Percentiles rank a stretch among this genome's conserved stretches.
phyloP scores from a whole-genome alignment of 2,329 filamentous ascomycete genomes.

The Pleurostoma richardsiae region DNA sequence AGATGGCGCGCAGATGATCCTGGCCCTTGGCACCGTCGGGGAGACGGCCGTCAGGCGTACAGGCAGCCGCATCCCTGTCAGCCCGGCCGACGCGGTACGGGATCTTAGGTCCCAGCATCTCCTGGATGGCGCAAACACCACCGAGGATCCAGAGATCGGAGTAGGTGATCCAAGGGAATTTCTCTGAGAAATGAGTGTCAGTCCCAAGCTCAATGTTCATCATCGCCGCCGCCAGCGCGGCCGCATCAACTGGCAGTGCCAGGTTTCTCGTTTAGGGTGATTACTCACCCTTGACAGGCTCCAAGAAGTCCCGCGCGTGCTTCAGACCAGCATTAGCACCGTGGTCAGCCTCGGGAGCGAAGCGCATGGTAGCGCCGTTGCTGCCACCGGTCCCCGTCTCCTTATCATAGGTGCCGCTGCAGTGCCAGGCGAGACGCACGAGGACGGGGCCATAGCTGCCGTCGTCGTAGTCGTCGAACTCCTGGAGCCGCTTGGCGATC shows the following conservation, averaged over 20 bases:
- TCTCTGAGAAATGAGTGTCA: slow-evolving; percentile 35
- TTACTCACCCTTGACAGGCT: slow-evolving; percentile 74
- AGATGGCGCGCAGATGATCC: slow-evolving; percentile 84
- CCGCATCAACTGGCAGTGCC: too few relatives aligned
- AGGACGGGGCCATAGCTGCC: slow-evolving; percentile 93
- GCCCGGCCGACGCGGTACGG: slow-evolving; percentile 83
- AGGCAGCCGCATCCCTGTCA: slow-evolving; percentile 75
- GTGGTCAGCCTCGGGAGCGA: slow-evolving; percentile 81
- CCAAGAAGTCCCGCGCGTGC: slow-evolving; percentile 83
- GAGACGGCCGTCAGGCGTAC: slow-evolving; percentile 87
- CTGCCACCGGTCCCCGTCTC: slow-evolving; percentile 84
- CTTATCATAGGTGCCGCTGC: slow-evolving; percentile 87
- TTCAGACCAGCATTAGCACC: slow-evolving; percentile 91
- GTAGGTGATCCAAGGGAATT: slow-evolving; percentile 95
- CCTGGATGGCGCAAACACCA: slow-evolving; percentile 82
- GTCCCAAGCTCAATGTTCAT: neutral
- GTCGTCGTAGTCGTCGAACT: slow-evolving; percentile 94
- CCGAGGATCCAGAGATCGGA: slow-evolving; percentile 94
- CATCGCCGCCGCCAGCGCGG: too few relatives aligned
- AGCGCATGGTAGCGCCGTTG: slow-evolving; percentile 97
- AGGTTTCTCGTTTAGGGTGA: too few relatives aligned
- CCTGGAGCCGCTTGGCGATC: slow-evolving; percentile 72
- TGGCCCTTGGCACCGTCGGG: slow-evolving; percentile 68
- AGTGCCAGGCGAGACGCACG: slow-evolving; percentile 89
- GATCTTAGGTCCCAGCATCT: slow-evolving; percentile 86